These are phyloP conservation scores for Macrophomina tecta DNA, from an alignment of 2,329 filamentous ascomycete species.

Conservation along the genomic window DNA sequence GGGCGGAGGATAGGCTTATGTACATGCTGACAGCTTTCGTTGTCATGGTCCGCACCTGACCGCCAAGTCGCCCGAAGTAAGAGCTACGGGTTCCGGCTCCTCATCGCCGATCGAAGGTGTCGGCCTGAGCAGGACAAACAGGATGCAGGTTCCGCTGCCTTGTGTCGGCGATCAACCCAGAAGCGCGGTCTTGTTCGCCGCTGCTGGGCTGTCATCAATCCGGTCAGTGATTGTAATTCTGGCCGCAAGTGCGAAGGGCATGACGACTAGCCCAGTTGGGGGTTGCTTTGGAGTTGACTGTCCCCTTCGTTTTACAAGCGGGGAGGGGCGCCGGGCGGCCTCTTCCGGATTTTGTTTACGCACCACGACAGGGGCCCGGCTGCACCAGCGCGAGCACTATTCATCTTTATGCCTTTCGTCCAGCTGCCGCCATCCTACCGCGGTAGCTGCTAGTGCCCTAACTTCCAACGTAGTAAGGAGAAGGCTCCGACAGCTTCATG, in stretches of 20 bases:
- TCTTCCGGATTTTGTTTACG: background rate
- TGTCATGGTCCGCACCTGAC: background rate
- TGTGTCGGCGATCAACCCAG: too few relatives aligned
- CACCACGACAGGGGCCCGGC: background rate
- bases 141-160: too few relatives aligned
- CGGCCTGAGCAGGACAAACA: too few relatives aligned
- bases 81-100: too few relatives aligned
- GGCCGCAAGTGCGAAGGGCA: background rate
- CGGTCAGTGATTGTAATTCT: background rate
- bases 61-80: too few relatives aligned
- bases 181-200: too few relatives aligned
- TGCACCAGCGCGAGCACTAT: background rate
- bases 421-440: background rate
- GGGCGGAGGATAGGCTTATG: too few relatives aligned
- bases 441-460: background rate
- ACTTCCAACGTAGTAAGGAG: conserved; percentile 26
- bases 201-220: too few relatives aligned
- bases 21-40: background rate
- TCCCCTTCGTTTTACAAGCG: background rate
- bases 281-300: background rate
- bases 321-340: background rate
- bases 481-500: conserved; percentile 11
- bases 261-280: background rate
- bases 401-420: background rate
- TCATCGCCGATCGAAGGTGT: too few relatives aligned